Conservation (phyloP, 441 rosid species). For the California macrophylla region DNA sequence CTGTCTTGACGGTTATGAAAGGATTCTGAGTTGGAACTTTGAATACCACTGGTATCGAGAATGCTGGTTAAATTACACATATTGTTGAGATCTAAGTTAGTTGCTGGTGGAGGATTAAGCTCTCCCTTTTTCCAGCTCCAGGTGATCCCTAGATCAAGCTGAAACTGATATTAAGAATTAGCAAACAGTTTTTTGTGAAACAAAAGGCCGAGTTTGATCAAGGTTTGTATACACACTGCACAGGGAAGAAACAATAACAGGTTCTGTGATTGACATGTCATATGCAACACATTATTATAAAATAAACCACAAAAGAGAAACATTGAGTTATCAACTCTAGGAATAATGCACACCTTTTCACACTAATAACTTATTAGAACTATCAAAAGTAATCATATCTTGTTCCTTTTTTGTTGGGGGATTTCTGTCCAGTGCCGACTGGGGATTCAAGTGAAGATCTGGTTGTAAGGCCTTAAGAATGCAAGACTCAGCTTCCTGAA, state of each 20-base stretch:
- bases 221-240: not conserved
- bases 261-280: not conserved
- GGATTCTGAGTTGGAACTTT: not conserved
- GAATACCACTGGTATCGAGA: not conserved
- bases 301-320: not conserved
- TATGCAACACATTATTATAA: not conserved
- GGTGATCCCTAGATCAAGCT: constrained; percentile 24
- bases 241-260: not conserved
- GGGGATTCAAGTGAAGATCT: constrained; percentile 22
- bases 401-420: constrained; percentile 18
- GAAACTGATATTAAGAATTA: constrained; percentile 12
- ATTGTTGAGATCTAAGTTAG: constrained; percentile 5
- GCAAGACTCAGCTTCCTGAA: constrained; percentile 26
- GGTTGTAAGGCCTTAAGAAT: constrained; percentile 30
- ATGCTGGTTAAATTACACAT: not conserved
- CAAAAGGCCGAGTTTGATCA: not conserved
- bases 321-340: not conserved
- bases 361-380: not conserved
- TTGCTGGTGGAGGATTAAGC: constrained; percentile 6
- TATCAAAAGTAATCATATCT: constrained; percentile 1
- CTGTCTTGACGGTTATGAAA: not conserved
- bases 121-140: constrained; percentile 20
- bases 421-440: constrained; percentile 3
- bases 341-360: not conserved
- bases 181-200: not conserved